Evolutionary conservation across 176 grass and related monocot species (phyloP), one percentile per base, ranked within the genome.

Genomic region (Tuctoria greenei): DNA sequence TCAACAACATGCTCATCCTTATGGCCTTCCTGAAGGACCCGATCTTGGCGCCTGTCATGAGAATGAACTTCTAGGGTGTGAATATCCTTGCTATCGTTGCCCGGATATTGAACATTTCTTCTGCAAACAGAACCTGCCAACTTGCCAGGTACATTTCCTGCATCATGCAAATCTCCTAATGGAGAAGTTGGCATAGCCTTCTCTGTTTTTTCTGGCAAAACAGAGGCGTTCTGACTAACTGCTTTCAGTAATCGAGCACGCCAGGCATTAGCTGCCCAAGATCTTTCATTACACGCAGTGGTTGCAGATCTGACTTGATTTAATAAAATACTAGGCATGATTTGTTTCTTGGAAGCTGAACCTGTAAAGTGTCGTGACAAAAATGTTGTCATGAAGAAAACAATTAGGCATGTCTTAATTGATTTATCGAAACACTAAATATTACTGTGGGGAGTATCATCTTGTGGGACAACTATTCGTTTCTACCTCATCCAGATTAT

Each of bases 181-280:
- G 64, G 55, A 40, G 71, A 50, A 76, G 49, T 14, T 83, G 68
- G 64, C 8, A 77, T 26, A 21, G 54, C 11, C 74, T 73, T 63
- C 59, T 67, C 69, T 79, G 77, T 16, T 37, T 78, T 73, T 45
- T 54, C 86, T 44, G 69, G 71, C 31, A 69, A 78, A 54, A 63
- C 14, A 51, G 77, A 75, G 45, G 72, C 42, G n/a, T 69, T 73
- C 59, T 69, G 64, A 66, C 74, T 77, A 80, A 80, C 60, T 71
- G 81, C 78, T 49, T 83, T 52, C 67, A 75, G 18, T 78, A 83
- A 73, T 80, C 84, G 67, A 83, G 86, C 80, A 47, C 75, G 75
- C 86, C 86, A 88, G 6, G 75, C 76, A 88, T 83, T 79, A 61
- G 64, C 31, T 69, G 35, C 69, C 80, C 52, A 74, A 38, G 80